These are phyloP conservation scores for Mercurialis annua DNA, from an alignment of 345 rosid species.

Conservation along the genomic window DNA sequence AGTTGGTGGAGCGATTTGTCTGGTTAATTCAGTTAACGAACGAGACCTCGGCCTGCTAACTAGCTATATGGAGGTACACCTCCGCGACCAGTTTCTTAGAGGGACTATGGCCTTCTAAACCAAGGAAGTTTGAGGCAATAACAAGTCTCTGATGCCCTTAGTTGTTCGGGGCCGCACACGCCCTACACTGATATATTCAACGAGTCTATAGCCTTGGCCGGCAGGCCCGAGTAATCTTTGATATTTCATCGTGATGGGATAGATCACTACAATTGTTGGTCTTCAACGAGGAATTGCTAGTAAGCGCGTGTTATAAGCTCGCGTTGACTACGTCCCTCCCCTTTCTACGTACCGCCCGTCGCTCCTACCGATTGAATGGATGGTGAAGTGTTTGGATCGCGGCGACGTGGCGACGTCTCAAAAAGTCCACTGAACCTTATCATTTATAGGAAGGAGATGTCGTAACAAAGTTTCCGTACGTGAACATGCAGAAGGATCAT, in stretches of 20 bases:
- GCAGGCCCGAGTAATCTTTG: conserved; percentile 2
- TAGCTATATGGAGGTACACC: too few relatives aligned
- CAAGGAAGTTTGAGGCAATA: neutral
- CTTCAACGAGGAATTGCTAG: conserved; percentile 1
- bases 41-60: neutral
- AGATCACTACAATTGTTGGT: neutral
- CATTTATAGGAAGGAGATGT: too few relatives aligned
- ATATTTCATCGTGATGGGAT: conserved; percentile 1
- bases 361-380: neutral
- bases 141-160: conserved; percentile 17
- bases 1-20: neutral
- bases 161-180: conserved; percentile 21
- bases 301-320: neutral
- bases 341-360: neutral
- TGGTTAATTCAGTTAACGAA: neutral
- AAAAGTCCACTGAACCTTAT: too few relatives aligned
- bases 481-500: too few relatives aligned
- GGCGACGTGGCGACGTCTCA: too few relatives aligned
- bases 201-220: conserved; percentile 4
- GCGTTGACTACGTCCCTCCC: neutral
- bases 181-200: conserved; percentile 19
- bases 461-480: too few relatives aligned
- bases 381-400: too few relatives aligned
- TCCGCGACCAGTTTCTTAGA: too few relatives aligned
- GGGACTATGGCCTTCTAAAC: too few relatives aligned